Conservation (phyloP, 2,329 filamentous ascomycete genomes). For the Septoria petroselini region DNA sequence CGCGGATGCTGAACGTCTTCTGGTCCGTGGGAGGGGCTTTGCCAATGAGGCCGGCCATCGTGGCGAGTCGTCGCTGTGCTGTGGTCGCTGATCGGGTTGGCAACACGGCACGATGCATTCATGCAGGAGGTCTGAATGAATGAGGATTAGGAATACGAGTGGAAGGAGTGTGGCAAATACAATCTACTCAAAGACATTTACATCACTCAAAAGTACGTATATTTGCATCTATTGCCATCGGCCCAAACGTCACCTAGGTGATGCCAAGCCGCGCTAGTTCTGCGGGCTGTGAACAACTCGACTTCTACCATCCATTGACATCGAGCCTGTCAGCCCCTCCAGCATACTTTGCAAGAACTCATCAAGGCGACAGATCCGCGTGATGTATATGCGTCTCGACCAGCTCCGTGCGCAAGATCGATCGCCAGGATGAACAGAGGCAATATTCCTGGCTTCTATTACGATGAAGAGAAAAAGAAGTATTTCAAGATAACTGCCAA, state of each 20-base stretch:
- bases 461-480: slow-evolving; percentile 48
- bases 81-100: slow-evolving; percentile 21
- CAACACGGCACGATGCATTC: slow-evolving; percentile 25
- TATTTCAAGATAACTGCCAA: slow-evolving; percentile 50
- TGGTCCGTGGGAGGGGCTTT: slow-evolving; percentile 28
- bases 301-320: too few relatives aligned
- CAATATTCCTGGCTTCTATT: slow-evolving; percentile 43
- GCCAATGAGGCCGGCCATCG: slow-evolving; percentile 47
- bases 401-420: neutral
- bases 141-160: neutral
- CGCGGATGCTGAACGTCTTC: slow-evolving; percentile 42
- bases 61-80: slow-evolving; percentile 36
- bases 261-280: too few relatives aligned
- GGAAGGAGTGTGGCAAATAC: slow-evolving; percentile 4
- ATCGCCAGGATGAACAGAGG: slow-evolving; percentile 39
- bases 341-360: neutral
- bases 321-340: neutral
- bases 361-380: neutral
- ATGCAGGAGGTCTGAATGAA: slow-evolving; percentile 6
- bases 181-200: neutral
- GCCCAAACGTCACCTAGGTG: too few relatives aligned
- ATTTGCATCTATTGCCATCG: too few relatives aligned
- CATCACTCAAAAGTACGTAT: neutral
- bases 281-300: too few relatives aligned
- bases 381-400: slow-evolving; percentile 2